phyloP scores from a whole-genome alignment of 2,329 filamentous ascomycete species.

The Calonectria honghensis region DNA sequence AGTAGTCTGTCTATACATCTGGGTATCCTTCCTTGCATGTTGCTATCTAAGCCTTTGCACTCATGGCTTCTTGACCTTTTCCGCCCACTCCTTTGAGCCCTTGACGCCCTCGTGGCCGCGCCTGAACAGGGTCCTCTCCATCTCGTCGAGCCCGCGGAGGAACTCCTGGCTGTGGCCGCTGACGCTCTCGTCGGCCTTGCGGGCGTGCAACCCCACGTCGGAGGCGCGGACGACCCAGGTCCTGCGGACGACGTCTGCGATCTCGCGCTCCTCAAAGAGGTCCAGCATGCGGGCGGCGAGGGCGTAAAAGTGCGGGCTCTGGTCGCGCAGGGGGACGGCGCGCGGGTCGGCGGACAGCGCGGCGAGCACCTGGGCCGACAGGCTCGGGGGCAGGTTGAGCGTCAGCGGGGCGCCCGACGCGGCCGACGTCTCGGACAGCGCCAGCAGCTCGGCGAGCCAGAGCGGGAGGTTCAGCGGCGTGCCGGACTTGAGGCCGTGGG shows the following conservation, averaged over 20 bases:
- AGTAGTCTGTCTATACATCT: conserved; percentile 1
- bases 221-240: conserved; percentile 88
- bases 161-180: conserved; percentile 84
- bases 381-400: conserved; percentile 86
- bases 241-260: conserved; percentile 84
- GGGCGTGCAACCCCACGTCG: conserved; percentile 91
- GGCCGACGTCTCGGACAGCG: conserved; percentile 75
- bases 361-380: conserved; percentile 87
- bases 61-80: conserved; percentile 68
- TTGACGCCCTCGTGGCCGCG: conserved; percentile 85
- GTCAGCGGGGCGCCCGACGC: conserved; percentile 79
- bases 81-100: conserved; percentile 81
- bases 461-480: conserved; percentile 89
- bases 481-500: conserved; percentile 84
- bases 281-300: conserved; percentile 91
- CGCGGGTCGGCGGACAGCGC: conserved; percentile 93
- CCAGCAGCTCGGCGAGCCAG: conserved; percentile 96
- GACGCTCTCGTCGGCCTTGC: conserved; percentile 82
- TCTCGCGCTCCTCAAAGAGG: conserved; percentile 86
- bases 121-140: conserved; percentile 85
- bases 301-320: conserved; percentile 91
- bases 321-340: conserved; percentile 87
- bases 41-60: neutral
- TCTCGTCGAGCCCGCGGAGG: conserved; percentile 90
- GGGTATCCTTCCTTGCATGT: conserved; percentile 47